Percentiles rank a stretch among this genome's conserved stretches.
phyloP scores from a whole-genome alignment of 345 rosid genomes.

The Excoecaria agallocha region DNA sequence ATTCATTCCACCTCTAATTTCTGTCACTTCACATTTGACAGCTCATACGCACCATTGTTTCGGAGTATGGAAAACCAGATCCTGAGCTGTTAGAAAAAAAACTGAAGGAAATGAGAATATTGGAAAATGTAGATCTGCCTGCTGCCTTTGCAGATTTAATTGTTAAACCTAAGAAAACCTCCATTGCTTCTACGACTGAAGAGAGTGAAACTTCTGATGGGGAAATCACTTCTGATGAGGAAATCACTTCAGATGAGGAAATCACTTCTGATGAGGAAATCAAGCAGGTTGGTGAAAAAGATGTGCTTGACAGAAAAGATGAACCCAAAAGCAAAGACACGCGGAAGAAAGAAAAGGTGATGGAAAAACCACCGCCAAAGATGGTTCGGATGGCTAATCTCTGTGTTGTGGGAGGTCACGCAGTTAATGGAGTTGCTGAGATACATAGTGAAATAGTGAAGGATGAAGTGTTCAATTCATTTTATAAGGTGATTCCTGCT shows the following conservation, averaged over 20 bases:
- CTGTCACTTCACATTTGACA: constrained; percentile 29
- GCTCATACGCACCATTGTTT: constrained; percentile 58
- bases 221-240: too few species aligned
- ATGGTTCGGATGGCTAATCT: constrained; percentile 53
- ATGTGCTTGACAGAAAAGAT: constrained; percentile 17
- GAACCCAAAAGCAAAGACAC: constrained; percentile 15
- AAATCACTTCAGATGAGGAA: constrained; percentile 14
- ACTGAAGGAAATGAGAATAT: constrained; percentile 71
- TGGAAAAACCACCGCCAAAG: constrained; percentile 41
- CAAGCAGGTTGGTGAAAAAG: constrained; percentile 23
- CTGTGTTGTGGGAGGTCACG: constrained; percentile 61
- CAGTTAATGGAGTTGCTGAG: constrained; percentile 80
- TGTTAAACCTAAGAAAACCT: constrained; percentile 43
- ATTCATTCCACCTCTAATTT: constrained; percentile 18
- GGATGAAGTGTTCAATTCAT: constrained; percentile 63
- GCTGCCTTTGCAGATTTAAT: constrained; percentile 56
- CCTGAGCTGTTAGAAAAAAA: constrained; percentile 48
- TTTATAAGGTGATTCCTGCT: constrained; percentile 41
- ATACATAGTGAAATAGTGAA: constrained; percentile 79
- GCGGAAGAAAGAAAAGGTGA: constrained; percentile 35
- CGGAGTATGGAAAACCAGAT: constrained; percentile 56
- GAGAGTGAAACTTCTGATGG: constrained; percentile 32
- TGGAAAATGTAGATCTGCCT: constrained; percentile 77
- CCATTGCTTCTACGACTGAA: constrained; percentile 28
- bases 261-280: constrained; percentile 23